Conservation (phyloP, 2,329 filamentous ascomycete genomes). For the Fusarium guadeloupense region DNA sequence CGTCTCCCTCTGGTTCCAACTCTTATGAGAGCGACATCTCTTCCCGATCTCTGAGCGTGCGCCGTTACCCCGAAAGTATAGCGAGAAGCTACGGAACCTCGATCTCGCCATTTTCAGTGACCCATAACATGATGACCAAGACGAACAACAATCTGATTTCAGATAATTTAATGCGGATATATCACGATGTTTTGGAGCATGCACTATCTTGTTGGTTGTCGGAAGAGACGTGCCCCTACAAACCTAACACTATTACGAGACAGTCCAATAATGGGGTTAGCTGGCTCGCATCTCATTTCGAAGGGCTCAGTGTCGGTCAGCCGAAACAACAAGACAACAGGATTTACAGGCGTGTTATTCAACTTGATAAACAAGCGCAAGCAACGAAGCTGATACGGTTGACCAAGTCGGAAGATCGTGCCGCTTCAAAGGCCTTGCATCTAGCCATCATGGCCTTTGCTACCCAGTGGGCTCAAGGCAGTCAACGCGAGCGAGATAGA, state of each 20-base stretch:
- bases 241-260: slow-evolving; percentile 32
- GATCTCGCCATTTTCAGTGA: slow-evolving; percentile 42
- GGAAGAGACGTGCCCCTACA: slow-evolving; percentile 62
- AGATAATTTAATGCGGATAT: slow-evolving; percentile 51
- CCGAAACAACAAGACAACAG: slow-evolving; percentile 51
- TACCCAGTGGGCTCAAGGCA: slow-evolving; percentile 55
- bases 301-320: slow-evolving; percentile 41
- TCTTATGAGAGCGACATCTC: slow-evolving; percentile 43
- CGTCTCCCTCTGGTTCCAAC: slow-evolving; percentile 41
- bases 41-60: slow-evolving; percentile 38
- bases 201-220: slow-evolving; percentile 64
- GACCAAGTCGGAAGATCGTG: slow-evolving; percentile 53
- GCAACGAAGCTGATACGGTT: slow-evolving; percentile 53
- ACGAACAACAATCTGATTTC: slow-evolving; percentile 43
- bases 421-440: slow-evolving; percentile 57
- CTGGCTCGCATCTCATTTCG: slow-evolving; percentile 42
- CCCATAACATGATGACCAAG: slow-evolving; percentile 39
- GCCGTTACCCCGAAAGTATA: slow-evolving; percentile 40
- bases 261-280: slow-evolving; percentile 42
- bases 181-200: slow-evolving; percentile 64
- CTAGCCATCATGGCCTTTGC: slow-evolving; percentile 62
- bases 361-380: slow-evolving; percentile 57
- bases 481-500: slow-evolving; percentile 41
- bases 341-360: slow-evolving; percentile 59
- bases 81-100: slow-evolving; percentile 40